Evolutionary conservation across 768 basidiomycete species (phyloP).

Genomic region (Boletus speciosus): DNA sequence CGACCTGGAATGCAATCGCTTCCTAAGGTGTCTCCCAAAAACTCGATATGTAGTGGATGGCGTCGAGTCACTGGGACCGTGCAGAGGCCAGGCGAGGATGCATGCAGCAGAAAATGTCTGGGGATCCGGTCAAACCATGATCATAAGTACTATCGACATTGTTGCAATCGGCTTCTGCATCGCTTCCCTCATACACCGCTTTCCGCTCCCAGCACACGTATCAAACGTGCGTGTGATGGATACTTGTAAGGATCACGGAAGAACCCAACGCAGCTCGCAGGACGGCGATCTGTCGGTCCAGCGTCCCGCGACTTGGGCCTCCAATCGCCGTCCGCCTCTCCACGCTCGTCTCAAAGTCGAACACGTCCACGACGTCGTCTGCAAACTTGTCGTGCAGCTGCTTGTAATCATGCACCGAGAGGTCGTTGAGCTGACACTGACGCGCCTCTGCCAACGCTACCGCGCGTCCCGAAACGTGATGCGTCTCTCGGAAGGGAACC

Average conservation of each 20-base stretch:
- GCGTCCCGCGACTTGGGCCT: conserved; percentile 81
- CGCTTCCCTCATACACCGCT: not conserved
- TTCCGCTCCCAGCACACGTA: not conserved
- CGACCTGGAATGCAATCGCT: too few species aligned
- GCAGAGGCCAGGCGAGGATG: too few species aligned
- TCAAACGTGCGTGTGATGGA: too few species aligned
- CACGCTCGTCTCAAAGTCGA: conserved; percentile 94
- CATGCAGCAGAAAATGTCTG: too few species aligned
- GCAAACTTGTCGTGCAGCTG: conserved; percentile 71
- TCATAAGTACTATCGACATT: too few species aligned
- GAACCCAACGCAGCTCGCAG: conserved; percentile 56
- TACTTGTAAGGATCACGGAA: not conserved
- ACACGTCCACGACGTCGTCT: conserved; percentile 78
- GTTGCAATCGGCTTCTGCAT: too few species aligned
- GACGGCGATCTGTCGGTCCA: conserved; percentile 80
- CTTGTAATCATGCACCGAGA: conserved; percentile 79
- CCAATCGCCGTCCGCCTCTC: conserved; percentile 92
- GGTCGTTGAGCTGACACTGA: conserved; percentile 74
- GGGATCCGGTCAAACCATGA: too few species aligned
- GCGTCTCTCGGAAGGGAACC: conserved; percentile 98
- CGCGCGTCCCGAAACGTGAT: conserved; percentile 95
- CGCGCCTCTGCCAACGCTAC: conserved; percentile 90
- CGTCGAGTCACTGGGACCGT: too few species aligned
- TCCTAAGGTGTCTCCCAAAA: too few species aligned
- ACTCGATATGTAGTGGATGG: too few species aligned